These are phyloP conservation scores for Dactylellina cionopaga DNA, from an alignment of 2,329 filamentous ascomycete species.

Conservation along the genomic window DNA sequence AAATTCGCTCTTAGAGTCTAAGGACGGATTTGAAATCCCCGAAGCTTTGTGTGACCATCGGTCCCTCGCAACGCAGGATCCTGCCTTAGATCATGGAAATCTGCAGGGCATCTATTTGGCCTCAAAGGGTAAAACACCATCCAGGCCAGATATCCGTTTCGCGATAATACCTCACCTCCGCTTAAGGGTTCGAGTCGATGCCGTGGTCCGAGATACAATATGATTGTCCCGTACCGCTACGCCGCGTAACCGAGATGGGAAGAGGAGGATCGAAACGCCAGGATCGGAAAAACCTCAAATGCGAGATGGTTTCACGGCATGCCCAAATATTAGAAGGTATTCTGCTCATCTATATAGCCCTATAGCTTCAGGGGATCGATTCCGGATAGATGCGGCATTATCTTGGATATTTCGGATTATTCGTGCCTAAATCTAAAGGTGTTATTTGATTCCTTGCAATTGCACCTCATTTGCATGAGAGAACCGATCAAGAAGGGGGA, in stretches of 20 bases:
- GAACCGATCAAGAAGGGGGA: no score
- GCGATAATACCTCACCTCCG: slow-evolving; percentile 25
- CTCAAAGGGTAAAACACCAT: not conserved
- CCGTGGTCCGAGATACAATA: slow-evolving; percentile 27
- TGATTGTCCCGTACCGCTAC: no score
- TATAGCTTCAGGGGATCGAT: not conserved
- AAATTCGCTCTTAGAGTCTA: no score
- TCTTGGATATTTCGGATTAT: slow-evolving; percentile 11
- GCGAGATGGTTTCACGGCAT: not conserved
- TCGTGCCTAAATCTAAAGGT: slow-evolving; percentile 31
- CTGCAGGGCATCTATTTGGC: not conserved
- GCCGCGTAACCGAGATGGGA: slow-evolving; percentile 27
- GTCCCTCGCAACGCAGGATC: slow-evolving; percentile 8
- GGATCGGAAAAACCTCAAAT: slow-evolving; percentile 42
- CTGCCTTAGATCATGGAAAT: not conserved
- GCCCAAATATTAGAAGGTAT: not conserved
- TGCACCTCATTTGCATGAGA: no score
- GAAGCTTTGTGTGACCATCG: slow-evolving; percentile 19
- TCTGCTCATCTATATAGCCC: not conserved
- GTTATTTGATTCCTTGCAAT: no score
- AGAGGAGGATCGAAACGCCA: not conserved
- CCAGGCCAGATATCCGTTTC: not conserved
- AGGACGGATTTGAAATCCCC: slow-evolving; percentile 15
- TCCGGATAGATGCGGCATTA: slow-evolving; percentile 9
- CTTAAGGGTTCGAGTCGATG: slow-evolving; percentile 10